phyloP scores from a whole-genome alignment of 345 rosid genomes.

The Gossypium mustelinum region DNA sequence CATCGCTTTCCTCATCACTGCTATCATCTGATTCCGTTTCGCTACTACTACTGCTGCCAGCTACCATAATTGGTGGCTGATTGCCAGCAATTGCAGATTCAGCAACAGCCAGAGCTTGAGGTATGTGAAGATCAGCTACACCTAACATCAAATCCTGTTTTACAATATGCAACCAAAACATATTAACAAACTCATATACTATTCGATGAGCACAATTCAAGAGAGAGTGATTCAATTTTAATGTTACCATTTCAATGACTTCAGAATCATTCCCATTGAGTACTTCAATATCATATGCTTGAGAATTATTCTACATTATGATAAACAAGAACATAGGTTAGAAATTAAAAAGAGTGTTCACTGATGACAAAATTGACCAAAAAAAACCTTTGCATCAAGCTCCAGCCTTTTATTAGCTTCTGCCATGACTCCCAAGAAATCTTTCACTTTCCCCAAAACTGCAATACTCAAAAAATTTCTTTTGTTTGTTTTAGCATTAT shows the following conservation, averaged over 20 bases:
- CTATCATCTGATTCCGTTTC: conserved; percentile 40
- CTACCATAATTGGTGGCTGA: conserved; percentile 28
- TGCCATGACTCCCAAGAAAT: conserved; percentile 61
- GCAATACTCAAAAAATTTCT: too few species aligned
- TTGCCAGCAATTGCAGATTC: conserved; percentile 59
- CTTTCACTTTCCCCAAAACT: conserved; percentile 54
- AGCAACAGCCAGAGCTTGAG: conserved; percentile 77
- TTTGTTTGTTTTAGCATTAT: too few species aligned
- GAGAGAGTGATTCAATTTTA: not conserved
- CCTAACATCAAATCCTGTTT: conserved; percentile 83
- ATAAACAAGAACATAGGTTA: not conserved
- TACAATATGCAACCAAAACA: not conserved
- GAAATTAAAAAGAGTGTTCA: not conserved
- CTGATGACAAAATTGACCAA: not conserved
- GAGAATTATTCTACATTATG: conserved; percentile 45
- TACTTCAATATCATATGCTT: conserved; percentile 60
- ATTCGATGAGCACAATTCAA: not conserved
- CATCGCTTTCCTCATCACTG: conserved; percentile 26
- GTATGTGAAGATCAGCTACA: conserved; percentile 85
- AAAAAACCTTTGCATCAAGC: conserved; percentile 49
- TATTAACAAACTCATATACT: not conserved
- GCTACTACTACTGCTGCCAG: conserved; percentile 27
- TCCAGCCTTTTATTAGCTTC: conserved; percentile 67
- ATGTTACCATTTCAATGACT: conserved; percentile 70
- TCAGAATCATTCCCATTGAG: conserved; percentile 64